These are phyloP conservation scores for Monilinia aucupariae DNA, from an alignment of 2,329 filamentous ascomycete species.

Conservation along the genomic window DNA sequence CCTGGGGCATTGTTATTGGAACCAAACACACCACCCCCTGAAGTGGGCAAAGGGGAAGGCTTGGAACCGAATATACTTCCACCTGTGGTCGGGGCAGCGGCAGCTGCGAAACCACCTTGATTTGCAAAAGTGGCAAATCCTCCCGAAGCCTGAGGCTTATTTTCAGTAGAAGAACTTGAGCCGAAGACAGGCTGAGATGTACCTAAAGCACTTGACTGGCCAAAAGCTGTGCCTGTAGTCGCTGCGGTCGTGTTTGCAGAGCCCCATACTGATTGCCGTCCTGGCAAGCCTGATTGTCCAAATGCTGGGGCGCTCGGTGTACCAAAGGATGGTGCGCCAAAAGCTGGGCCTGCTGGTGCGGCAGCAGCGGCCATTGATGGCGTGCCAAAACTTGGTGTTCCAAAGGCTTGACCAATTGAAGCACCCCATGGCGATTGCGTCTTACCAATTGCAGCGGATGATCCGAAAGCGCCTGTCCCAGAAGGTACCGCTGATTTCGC, in stretches of 20 bases:
- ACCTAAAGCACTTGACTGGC: constrained; percentile 47
- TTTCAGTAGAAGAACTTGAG: constrained; percentile 29
- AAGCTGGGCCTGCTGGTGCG: constrained; percentile 37
- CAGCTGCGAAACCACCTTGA: constrained; percentile 48
- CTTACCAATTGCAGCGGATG: constrained; percentile 25
- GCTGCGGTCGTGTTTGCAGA: constrained; percentile 32
- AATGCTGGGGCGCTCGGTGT: constrained; percentile 38
- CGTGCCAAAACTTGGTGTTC: constrained; percentile 39
- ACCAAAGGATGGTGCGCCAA: constrained; percentile 44
- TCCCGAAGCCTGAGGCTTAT: constrained; percentile 36
- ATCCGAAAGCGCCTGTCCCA: constrained; percentile 35
- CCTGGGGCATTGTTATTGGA: constrained; percentile 23
- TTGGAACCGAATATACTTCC: constrained; percentile 33
- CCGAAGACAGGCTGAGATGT: constrained; percentile 37
- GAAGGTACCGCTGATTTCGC: constrained; percentile 24
- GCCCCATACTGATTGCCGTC: constrained; percentile 52
- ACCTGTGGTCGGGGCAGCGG: constrained; percentile 32
- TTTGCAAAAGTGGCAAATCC: constrained; percentile 52
- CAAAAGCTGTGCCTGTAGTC: constrained; percentile 42
- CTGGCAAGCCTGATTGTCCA: constrained; percentile 38
- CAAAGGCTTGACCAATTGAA: constrained; percentile 44
- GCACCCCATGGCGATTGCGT: constrained; percentile 23
- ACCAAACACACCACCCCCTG: constrained; percentile 18
- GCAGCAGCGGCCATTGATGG: constrained; percentile 29
- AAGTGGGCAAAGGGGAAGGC: constrained; percentile 14